Conservation (phyloP, 148 eudicot genomes). For the Persicaria tinctoria region DNA sequence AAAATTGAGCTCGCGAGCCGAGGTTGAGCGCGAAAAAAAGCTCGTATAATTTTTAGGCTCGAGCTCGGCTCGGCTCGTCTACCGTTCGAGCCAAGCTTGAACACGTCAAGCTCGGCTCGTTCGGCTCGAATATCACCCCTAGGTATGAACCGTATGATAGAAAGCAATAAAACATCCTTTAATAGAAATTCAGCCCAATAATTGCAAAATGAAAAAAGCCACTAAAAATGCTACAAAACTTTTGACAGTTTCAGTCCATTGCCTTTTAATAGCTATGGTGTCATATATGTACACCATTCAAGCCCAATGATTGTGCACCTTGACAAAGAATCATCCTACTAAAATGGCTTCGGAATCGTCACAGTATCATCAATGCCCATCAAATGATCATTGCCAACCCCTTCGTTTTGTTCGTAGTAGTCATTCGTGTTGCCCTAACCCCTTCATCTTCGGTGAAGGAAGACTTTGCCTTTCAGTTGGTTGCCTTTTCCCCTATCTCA, state of each 20-base stretch:
- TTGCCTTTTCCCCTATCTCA: slow-evolving; percentile 32
- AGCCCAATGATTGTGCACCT: not conserved
- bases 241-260: slow-evolving; percentile 1
- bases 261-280: slow-evolving; percentile 25
- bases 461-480: slow-evolving; percentile 22
- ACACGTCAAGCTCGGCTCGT: too few relatives aligned
- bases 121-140: too few relatives aligned
- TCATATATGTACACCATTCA: slow-evolving; percentile 16
- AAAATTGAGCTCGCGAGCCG: too few relatives aligned
- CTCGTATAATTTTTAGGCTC: too few relatives aligned
- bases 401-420: not conserved
- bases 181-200: not conserved
- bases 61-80: too few relatives aligned
- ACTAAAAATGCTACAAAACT: slow-evolving; percentile 6
- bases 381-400: not conserved
- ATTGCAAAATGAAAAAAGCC: not conserved
- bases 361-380: not conserved
- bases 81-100: too few relatives aligned
- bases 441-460: not conserved
- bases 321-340: slow-evolving; percentile 10
- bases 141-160: too few relatives aligned
- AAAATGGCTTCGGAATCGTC: slow-evolving; percentile 8
- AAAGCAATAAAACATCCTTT: too few relatives aligned
- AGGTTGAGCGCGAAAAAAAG: too few relatives aligned
- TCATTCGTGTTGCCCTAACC: not conserved